Base-by-base conservation (phyloP, 352 stramenopile genomes). In the Globisporangium nagaii region DNA sequence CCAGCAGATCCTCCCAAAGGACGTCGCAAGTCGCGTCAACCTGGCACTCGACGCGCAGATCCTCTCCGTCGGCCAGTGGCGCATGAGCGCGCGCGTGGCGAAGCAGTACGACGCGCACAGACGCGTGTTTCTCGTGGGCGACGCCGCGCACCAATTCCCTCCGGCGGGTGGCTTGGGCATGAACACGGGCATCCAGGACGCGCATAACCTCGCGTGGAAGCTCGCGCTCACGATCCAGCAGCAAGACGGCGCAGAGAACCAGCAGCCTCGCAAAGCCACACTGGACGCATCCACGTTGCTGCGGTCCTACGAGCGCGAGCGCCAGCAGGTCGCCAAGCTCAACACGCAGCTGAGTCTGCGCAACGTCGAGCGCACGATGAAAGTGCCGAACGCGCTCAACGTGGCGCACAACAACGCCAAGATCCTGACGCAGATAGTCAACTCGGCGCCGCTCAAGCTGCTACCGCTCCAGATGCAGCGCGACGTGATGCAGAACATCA, bases 201-300 rank as follows among this genome's bases (percentile, higher is more conserved):
- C 85, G 1, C 88, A 97, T 69, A 98, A 97, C 53, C 67, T 98
- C 9, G 84, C 78, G 2, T 98, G 90, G 92, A 97, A 96, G 59
- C 75, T 98, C 12, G 86, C 86, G 7, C 71, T 79, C 19, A 52
- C 75, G 12, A 65, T 95, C 3, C 70, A 88, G 24, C 67, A 75
- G 13, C 44, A 64, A 15, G 53, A 47, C 7, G 17, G 40, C 3
- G 11, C 13, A 7, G 41, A 20, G 11, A 35, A 52, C 34, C 27
- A 58, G 56, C 41, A 50, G 40, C n/a, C 55, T 56, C 2, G 35
- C 20, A 1, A 19, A 31, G 36, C 24, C 17, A 9, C 25, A 5
- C 27, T 73, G 8, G 53, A 72, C 17, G 44, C 51, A n/a, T 37
- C 49, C 20, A 46, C 46, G 9, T 49, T 96, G 30, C 57, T 98